Conservation (phyloP, 257 asterid species). For the Fraxinus excelsior region DNA sequence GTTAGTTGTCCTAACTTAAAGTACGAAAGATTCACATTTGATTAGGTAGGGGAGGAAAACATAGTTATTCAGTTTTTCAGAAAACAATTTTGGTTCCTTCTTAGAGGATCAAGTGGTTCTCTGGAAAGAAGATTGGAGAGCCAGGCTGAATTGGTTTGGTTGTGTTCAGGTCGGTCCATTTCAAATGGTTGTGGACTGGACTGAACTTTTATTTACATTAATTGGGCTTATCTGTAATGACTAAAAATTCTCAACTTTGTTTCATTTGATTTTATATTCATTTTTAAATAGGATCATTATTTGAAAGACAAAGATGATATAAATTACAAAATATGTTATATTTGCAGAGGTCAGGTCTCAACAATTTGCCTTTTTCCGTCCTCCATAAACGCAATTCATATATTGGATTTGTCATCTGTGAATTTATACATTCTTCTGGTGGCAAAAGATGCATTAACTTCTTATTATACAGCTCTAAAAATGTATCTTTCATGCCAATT, state of each 20-base stretch:
- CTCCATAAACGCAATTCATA: conserved; percentile 93
- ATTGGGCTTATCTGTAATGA: not conserved
- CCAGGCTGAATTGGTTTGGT: not conserved
- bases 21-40: not conserved
- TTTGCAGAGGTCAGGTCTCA: conserved; percentile 83
- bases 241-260: no score
- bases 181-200: not conserved
- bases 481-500: conserved; percentile 80
- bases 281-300: no score
- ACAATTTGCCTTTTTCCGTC: conserved; percentile 97
- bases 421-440: conserved; percentile 76
- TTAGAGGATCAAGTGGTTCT: not conserved
- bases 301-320: not conserved
- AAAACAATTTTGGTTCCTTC: not conserved
- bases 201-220: not conserved
- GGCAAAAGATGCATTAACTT: conserved; percentile 92
- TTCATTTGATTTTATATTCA: not conserved
- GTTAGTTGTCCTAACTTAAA: not conserved
- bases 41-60: not conserved
- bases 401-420: conserved; percentile 81
- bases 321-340: conserved; percentile 30
- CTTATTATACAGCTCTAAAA: conserved; percentile 87
- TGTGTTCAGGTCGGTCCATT: not conserved
- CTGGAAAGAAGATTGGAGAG: not conserved
- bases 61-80: not conserved